Base-by-base conservation (phyloP, 306 rosid species). In the Inga leiocalycina region DNA sequence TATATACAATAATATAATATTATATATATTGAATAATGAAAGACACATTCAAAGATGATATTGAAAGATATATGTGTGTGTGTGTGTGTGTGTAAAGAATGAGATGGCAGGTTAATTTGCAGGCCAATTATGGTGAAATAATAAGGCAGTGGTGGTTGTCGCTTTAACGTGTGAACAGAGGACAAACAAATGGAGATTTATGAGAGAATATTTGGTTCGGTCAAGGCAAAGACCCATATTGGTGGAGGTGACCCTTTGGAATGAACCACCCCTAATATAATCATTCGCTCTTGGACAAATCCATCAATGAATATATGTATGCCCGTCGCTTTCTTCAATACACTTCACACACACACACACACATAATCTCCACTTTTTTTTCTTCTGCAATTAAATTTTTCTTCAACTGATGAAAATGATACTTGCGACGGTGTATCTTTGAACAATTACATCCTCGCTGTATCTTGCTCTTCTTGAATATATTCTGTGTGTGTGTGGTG, bases 211-310 rank as follows among this genome's bases (percentile, higher is more conserved):
- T 39, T 71, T 81, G n/a, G 81, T 19, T 30, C 71, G 74, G 84
- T 87, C 85, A 87, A 81, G 62, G 57, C 24, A 83, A 39, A 83
- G 32, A 71, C 62, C 80, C 74, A 64, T 34, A 67, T 52, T 35
- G 37, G 34, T 45, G 79, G 74, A 45, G 37, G 34, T 54, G 79
- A 78, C 56, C 74, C 44, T 39, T 13, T 35, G 32, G 35, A 22
- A 54, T 79, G 79, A 85, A 74, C 71, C 52, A 41, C 79, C 61
- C 43, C 45, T 35, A 14, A 51, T 52, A 51, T 52, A 52, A 56
- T 80, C 80, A 87, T 77, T 71, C 32, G 72, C 66, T 15, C 59
- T 32, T 39, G 62, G 85, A 78, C 83, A 74, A 84, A 32, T 17
- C 3, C 43, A 51, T 62, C 32, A 22, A 79, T 64, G 73, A 49